Evolutionary conservation across 164 flowering plant genomes (phyloP), one percentile per base, ranked within the genome.

Genomic region (Stephania cephalantha): DNA sequence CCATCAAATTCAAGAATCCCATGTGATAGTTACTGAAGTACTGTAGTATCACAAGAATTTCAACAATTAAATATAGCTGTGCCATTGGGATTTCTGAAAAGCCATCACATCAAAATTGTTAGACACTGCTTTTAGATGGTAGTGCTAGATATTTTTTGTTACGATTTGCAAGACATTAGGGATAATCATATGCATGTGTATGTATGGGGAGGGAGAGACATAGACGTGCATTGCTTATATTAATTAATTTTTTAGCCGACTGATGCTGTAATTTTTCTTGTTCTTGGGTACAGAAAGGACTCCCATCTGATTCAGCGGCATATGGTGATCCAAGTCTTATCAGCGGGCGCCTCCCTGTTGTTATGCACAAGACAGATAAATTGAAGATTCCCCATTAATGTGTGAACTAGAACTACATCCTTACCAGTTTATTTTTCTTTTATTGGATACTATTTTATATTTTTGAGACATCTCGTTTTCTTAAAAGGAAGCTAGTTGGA

Each of bases 281-380:
- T 83, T 78, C 61, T 75, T 70, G 81, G 68, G 48, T 85, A 87
- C 99, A 91, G 99, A 91, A 86, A 86, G 97, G 98, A 64, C 84
- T 86, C 75, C 90, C 97, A 66, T 79, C 86, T 82, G 97, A 92
- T 85, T 81, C 89, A 81, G 91, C 95, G 71, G 83, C 91, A 44
- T 91, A 92, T 80, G 81, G 79, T 76, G 97, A 96, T 82, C 97
- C 97, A 75, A 88, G 86, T 82, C 75, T 78, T 80, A 85, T 90
- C 83, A 82, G 88, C 73, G 85, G 89, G 75, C 89, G 87, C 82
- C 97, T 96, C 70, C 92, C 97, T 7, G 77, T 94, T 64, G 71
- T 90, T 81, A 85, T 83, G 90, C 90, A 82, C 31, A 86, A 81
- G 84, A 89, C 89, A 76, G 90, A 96, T 82, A 92, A 88, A 87